These are phyloP conservation scores for Clonostachys solani DNA, from an alignment of 2,329 filamentous ascomycete species.

Conservation along the genomic window DNA sequence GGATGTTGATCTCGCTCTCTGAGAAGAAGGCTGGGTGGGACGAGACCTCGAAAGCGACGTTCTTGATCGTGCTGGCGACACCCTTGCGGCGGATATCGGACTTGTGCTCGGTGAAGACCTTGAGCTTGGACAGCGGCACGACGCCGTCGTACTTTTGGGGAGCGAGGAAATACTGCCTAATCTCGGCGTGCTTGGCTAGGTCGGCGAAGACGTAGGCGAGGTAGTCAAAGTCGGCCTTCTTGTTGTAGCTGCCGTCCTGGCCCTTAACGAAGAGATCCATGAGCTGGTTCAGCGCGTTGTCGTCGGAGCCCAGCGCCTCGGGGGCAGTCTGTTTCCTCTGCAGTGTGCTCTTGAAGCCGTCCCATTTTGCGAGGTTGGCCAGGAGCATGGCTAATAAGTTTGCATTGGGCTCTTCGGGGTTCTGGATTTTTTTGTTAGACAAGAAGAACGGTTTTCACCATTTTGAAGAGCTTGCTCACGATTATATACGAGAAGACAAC, in stretches of 20 bases:
- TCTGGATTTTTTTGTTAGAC: conserved; percentile 32
- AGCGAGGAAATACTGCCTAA: conserved; percentile 70
- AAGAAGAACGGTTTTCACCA: neutral
- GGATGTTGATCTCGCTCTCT: conserved; percentile 69
- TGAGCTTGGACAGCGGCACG: conserved; percentile 87
- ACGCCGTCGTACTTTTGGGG: conserved; percentile 74
- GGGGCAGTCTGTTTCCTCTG: conserved; percentile 64
- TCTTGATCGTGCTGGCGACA: conserved; percentile 96
- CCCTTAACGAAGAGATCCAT: conserved; percentile 97
- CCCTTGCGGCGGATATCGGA: conserved; percentile 82
- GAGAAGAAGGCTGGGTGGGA: conserved; percentile 69
- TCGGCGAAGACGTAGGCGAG: conserved; percentile 93
- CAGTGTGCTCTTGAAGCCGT: conserved; percentile 66
- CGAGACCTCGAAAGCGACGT: conserved; percentile 77
- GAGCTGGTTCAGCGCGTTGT: conserved; percentile 79
- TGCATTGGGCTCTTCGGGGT: conserved; percentile 72
- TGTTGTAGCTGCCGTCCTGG: conserved; percentile 77
- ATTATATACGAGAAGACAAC: conserved; percentile 69
- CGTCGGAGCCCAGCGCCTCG: conserved; percentile 66
- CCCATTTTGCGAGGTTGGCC: conserved; percentile 83
- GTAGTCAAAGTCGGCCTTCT: conserved; percentile 84
- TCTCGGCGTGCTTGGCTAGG: conserved; percentile 74
- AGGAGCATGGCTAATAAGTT: conserved; percentile 88
- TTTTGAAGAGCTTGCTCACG: conserved; percentile 40
- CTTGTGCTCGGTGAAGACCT: conserved; percentile 89